Evolutionary conservation across 2,329 filamentous ascomycete genomes (phyloP).

Genomic region (Colletotrichum trifolii): DNA sequence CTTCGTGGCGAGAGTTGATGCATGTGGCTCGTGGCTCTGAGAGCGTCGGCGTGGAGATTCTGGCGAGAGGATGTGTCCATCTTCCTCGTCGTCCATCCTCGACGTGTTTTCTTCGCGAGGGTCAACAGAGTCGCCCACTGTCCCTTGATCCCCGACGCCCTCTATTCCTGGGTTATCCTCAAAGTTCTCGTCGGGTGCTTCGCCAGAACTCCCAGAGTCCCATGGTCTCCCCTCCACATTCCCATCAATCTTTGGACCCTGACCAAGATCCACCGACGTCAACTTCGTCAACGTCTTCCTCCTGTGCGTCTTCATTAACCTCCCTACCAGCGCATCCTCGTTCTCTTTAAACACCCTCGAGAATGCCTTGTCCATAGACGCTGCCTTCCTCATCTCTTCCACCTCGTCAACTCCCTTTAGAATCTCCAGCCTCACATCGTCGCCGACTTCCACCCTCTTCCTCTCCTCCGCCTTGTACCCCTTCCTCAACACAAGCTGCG

Average conservation of each 20-base stretch:
- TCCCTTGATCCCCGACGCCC: no score
- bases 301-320: constrained; percentile 40
- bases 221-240: constrained; percentile 45
- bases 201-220: constrained; percentile 42
- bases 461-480: background rate
- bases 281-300: constrained; percentile 22
- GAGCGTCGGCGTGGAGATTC: no score
- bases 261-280: constrained; percentile 6
- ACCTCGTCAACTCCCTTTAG: constrained; percentile 52
- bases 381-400: constrained; percentile 55
- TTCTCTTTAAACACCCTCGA: constrained; percentile 59
- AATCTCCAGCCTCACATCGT: constrained; percentile 52
- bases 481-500: constrained; percentile 45
- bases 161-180: constrained; percentile 30
- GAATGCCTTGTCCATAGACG: constrained; percentile 54
- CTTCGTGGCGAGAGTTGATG: constrained; percentile 32
- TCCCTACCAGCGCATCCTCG: constrained; percentile 50
- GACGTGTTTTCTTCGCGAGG: background rate
- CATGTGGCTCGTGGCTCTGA: constrained; percentile 17
- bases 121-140: background rate
- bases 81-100: constrained; percentile 19
- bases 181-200: constrained; percentile 23
- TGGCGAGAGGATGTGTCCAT: constrained; percentile 19
- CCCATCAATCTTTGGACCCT: constrained; percentile 38
- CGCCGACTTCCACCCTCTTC: constrained; percentile 44